Base-by-base conservation (phyloP, 768 basidiomycete species). In the Dioszegia crocea region DNA sequence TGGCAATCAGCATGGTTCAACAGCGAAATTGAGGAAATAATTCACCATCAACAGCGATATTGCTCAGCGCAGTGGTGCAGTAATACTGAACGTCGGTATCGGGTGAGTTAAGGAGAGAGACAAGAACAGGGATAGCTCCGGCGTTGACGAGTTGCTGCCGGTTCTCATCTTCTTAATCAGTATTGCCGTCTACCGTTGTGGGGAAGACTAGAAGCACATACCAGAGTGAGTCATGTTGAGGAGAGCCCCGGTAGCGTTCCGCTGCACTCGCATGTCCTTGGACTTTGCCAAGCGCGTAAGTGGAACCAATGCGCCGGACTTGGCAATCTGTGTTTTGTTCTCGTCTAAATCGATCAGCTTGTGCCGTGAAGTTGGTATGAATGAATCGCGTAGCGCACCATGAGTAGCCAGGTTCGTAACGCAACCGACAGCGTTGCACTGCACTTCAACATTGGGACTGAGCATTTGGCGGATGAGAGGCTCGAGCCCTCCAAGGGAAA, bases 41-140 rank as follows among this genome's bases (percentile, higher is more conserved):
- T 77, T 61, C 67, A 85, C 91, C 88, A 79, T 99, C 96, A 6
- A 99, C 96, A 31, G 96, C 96, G 65, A 99, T 99, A 73, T 99
- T 99, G 76, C 89, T 92, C 68, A 99, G 79, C 5, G 96, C 96
- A 12, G 96, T 99, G 5, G 96, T 99, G 78, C 96, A 99, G 76
- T 99, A 99, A 73, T 99, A 99, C 76, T 99, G 96, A 1, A 99
- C 96, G 73, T 99, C 96, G n/a, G 96, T 99, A 76, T 99, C 96
- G 47, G 88, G 85, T 4, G 90, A 92, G 74, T 93, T 96, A 62
- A 99, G 81, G 31, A 99, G 82, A 71, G 87, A 87, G 65, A 99
- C 96, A 11, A 94, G 84, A 29, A 99, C 96, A 16, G 96, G 96
- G 59, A 99, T 97, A 21, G 96, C 96, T 3, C 96, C 96, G 27